Conservation (phyloP, 495 filamentous ascomycete genomes). For the Aspergillus homomorphus region DNA sequence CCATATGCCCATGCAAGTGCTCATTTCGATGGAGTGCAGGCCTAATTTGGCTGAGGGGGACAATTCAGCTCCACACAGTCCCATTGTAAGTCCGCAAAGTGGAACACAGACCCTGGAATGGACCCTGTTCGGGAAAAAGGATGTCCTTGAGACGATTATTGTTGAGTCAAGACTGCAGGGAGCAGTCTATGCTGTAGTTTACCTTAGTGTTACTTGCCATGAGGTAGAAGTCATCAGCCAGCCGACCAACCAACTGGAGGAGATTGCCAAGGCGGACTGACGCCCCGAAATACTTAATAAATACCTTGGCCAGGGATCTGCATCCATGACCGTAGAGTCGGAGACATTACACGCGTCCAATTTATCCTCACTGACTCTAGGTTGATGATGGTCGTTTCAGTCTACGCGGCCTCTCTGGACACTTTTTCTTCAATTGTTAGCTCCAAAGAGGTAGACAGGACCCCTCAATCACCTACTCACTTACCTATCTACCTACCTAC, state of each 20-base stretch:
- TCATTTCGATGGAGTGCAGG: too few species aligned
- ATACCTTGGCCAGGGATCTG: neutral
- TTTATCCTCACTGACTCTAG: neutral
- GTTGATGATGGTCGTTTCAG: neutral
- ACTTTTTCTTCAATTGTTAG: neutral
- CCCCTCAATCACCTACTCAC: neutral
- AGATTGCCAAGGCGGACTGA: neutral
- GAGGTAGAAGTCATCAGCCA: too few species aligned
- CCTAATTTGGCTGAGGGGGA: too few species aligned
- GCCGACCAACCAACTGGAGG: too few species aligned
- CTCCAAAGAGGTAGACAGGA: neutral
- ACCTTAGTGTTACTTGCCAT: too few species aligned
- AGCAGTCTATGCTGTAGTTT: too few species aligned
- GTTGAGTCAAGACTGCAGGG: too few species aligned
- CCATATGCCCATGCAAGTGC: too few species aligned
- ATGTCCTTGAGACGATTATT: too few species aligned
- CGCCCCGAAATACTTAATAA: neutral
- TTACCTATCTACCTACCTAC: neutral
- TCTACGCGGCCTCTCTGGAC: neutral
- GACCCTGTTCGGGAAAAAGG: neutral
- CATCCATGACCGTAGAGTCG: neutral
- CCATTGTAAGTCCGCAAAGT: neutral
- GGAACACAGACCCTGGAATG: neutral
- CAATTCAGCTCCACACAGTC: too few species aligned
- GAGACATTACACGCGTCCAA: slow-evolving; percentile 1